Base-by-base conservation (phyloP, 768 basidiomycete species). In the Chalciporus sphaerocephalus region DNA sequence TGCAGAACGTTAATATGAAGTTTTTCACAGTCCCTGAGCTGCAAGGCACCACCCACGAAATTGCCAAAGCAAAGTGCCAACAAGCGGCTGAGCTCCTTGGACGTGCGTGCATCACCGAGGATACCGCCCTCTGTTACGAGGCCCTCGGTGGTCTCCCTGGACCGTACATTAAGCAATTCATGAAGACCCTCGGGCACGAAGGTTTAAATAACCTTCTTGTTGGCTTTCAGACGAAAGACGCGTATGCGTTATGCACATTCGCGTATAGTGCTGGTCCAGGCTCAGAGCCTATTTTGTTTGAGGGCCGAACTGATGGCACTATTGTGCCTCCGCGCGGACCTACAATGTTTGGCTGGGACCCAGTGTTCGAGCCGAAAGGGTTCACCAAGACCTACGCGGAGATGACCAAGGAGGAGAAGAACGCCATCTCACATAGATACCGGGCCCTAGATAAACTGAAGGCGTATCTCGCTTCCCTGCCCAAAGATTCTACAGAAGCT, bases 151-250 rank as follows among this genome's bases (percentile, higher is more conserved):
- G 92, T 0, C 78, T 99, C 4, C 96, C 96, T 2, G 96, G 96
- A 0, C 95, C 95, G 0, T 99, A 95, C 69, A 94, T 99, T 74
- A 99, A 99, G 59, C 74, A 90, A 52, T 99, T 99, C 66, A 69
- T 97, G 66, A 74, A 75, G 35, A 76, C 75, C 20, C 65, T 97
- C 5, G 95, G 95, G 2, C 90, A 92, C 61, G 83, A 90, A 51
- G 95, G 95, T 25, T 73, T 99, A 17, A 94, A 96, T 63, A 83
- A 74, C 38, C 70, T 99, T 59, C 78, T 98, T 13, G 76, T 68
- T 8, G 81, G 80, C 17, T 97, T 97, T 60, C 69, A 75, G 0
- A 86, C 81, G 1, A 87, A 78, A 46, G 79, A 75, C 11, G 96
- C 96, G 0, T 87, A 85, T 57, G 94, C 95, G 0, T 72, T 97